Percentiles rank a stretch among this genome's conserved stretches.
These are phyloP conservation scores for Eucalyptus grandis DNA, from an alignment of 345 rosid species.

Conservation along the genomic window DNA sequence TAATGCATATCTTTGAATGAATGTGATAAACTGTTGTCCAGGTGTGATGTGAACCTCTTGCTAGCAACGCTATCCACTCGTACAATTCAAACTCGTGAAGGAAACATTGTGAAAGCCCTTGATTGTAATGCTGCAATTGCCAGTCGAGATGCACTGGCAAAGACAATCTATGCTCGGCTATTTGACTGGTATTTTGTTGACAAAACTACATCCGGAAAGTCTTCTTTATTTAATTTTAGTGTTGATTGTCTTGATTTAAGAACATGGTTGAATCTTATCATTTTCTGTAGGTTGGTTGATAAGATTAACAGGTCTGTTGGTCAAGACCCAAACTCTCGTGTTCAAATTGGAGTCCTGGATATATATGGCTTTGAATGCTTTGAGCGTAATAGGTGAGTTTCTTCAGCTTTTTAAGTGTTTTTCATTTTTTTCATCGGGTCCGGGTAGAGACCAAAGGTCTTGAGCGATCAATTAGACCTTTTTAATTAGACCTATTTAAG, in stretches of 20 bases:
- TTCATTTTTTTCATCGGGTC: not conserved
- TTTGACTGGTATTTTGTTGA: constrained; percentile 73
- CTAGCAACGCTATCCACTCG: constrained; percentile 76
- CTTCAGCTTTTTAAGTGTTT: not conserved
- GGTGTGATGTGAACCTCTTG: constrained; percentile 82
- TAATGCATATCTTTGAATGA: not conserved
- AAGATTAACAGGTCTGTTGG: constrained; percentile 90
- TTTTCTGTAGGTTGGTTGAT: constrained; percentile 70
- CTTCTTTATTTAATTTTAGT: not conserved
- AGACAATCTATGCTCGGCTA: constrained; percentile 84
- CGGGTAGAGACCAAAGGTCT: no score
- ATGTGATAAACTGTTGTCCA: constrained; percentile 1
- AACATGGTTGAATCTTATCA: not conserved
- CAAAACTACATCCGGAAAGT: not conserved
- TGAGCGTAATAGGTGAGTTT: constrained; percentile 62
- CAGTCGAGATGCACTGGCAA: constrained; percentile 93
- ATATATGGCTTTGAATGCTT: constrained; percentile 99
- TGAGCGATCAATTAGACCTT: not conserved
- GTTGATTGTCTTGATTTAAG: not conserved
- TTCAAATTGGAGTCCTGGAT: constrained; percentile 91
- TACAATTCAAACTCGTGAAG: constrained; percentile 94
- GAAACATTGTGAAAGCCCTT: constrained; percentile 75
- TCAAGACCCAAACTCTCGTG: constrained; percentile 63
- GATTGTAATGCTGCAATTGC: constrained; percentile 91
- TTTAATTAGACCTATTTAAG: not conserved